phyloP scores from a whole-genome alignment of 345 rosid species.

The Lepidium sativum region DNA sequence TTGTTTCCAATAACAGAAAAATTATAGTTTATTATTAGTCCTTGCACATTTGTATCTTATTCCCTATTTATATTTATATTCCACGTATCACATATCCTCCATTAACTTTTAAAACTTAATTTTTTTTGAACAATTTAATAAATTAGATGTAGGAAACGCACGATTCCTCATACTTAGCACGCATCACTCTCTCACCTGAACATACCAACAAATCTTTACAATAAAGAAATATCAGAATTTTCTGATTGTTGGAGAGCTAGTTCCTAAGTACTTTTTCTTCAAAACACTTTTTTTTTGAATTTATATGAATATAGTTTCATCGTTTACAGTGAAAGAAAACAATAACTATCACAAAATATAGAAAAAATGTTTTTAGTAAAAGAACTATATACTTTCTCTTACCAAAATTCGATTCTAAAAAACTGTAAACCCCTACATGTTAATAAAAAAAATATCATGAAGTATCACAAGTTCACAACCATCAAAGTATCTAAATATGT shows the following conservation, averaged over 20 bases:
- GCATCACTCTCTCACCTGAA: neutral
- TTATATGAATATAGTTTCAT: too few relatives aligned
- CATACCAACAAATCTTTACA: too few relatives aligned
- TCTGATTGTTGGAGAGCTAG: neutral
- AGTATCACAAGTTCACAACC: too few relatives aligned
- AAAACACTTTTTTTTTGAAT: neutral
- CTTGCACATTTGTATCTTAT: neutral
- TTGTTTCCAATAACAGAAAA: slow-evolving; percentile 22
- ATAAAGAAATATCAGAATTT: too few relatives aligned
- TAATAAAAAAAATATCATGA: too few relatives aligned
- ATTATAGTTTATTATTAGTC: slow-evolving; percentile 4
- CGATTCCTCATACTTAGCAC: slow-evolving; percentile 5
- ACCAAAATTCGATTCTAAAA: too few relatives aligned
- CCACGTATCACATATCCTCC: slow-evolving; percentile 4
- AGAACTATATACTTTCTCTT: too few relatives aligned
- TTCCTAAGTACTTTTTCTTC: neutral
- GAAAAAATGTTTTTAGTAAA: too few relatives aligned
- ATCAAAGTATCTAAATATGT: too few relatives aligned
- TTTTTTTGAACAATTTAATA: neutral
- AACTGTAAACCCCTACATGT: too few relatives aligned
- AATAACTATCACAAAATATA: too few relatives aligned
- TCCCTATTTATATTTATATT: neutral
- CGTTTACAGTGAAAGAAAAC: too few relatives aligned
- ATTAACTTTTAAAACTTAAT: neutral
- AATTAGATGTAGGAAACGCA: neutral